Base-by-base conservation (phyloP, 2,329 filamentous ascomycete species). In the Nemania sp. region DNA sequence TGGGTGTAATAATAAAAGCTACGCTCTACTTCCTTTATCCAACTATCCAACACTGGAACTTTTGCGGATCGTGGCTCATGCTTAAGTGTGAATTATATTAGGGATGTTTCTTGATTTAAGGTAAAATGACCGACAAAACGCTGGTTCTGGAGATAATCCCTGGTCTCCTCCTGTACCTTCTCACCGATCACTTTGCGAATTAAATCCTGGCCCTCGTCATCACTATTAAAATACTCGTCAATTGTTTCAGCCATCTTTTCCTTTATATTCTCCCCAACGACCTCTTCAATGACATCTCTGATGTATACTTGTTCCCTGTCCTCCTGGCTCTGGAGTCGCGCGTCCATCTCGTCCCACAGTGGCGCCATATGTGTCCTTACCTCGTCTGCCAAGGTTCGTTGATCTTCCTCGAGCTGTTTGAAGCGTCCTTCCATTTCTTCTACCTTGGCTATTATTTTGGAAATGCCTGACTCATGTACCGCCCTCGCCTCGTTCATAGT, bases 241-340 rank as follows among this genome's bases (percentile, higher is more conserved):
- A 67, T 43, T 45, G 32, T 56, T 29, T 61, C 65, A 7, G 35
- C 32, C 55, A 61, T 56, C 26, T 64, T 64, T 3, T 61, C 65
- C n/a, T 61, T 56, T 2, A 67, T 61, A 35, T 29, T 61, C 20
- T 67, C 65, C 18, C 64, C 60, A 10, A 67, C 60, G 4, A 57
- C 26, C 56, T 67, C 65, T 47, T 67, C 65, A 10, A 67, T 22
- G 7, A 57, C 52, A 56, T 67, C 65, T 35, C 55, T 60, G 4
- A 61, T 29, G 32, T 60, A 29, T 24, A 27, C 56, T 15, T 56
- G 24, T 56, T 64, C 65, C 26, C 51, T 38, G 15, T 67, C 65
- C 43, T 67, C 65, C 45, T 64, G 60, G 20, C 65, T 64, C 20
- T 64, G 65, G 5, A 67, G 60, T 6, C 65, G 65, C 11, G 26